Evolutionary conservation across 345 rosid species (phyloP).

Genomic region (Luvunga scandens): DNA sequence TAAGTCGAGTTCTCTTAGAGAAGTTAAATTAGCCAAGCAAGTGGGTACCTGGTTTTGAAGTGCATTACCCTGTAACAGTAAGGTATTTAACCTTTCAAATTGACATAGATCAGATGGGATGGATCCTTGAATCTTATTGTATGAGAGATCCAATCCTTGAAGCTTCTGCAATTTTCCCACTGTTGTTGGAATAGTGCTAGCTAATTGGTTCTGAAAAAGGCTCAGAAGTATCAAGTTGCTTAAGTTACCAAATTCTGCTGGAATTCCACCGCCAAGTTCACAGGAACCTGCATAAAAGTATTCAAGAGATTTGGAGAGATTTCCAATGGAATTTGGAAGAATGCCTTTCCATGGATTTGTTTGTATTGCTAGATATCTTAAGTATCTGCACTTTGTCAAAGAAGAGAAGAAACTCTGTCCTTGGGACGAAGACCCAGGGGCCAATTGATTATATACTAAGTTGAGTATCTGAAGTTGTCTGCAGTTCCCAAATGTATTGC

Average conservation of each 20-base stretch:
- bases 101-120: background rate
- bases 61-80: background rate
- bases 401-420: slow-evolving; percentile 6
- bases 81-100: background rate
- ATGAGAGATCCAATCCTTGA: background rate
- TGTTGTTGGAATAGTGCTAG: slow-evolving; percentile 9
- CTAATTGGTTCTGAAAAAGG: background rate
- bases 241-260: slow-evolving; percentile 3
- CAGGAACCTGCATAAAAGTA: background rate
- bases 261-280: slow-evolving; percentile 11
- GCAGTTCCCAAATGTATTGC: slow-evolving; percentile 6
- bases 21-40: background rate
- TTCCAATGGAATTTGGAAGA: slow-evolving; percentile 11
- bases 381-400: slow-evolving; percentile 1
- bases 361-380: background rate
- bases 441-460: background rate
- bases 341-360: background rate
- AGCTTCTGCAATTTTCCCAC: slow-evolving; percentile 5
- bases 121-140: background rate
- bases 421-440: background rate
- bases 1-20: background rate
- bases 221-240: background rate
- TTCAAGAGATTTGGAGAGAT: slow-evolving; percentile 15
- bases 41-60: background rate
- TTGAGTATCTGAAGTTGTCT: background rate